Evolutionary conservation across 1,284 basidiomycete genomes (phyloP), one percentile per base, ranked within the genome.

Genomic region (Athelia psychrophila): DNA sequence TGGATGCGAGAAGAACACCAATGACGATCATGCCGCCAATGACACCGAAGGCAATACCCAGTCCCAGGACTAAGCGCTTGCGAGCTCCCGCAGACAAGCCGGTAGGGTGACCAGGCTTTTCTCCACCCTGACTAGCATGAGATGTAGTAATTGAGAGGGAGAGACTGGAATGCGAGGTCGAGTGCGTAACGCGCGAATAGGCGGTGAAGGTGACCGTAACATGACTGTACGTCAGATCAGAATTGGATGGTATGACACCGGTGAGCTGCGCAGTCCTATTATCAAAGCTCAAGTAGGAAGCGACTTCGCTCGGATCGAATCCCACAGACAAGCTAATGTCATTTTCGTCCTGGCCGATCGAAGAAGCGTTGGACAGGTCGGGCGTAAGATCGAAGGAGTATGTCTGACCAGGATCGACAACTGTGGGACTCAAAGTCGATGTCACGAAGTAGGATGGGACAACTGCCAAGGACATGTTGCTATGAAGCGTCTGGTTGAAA

Each of bases 381-480:
- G 69, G 70, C 2, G 58, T 59, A 16, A 92, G 70, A 57, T 73
- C 62, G 56, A 86, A 81, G 2, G 68, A 58, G 44, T 88, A 64
- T 64, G 54, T 47, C 64, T 73, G 58, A 56, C 83, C 71, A 55
- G 76, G 64, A 53, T 69, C 69, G 32, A 76, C 75, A 40, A 77
- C 67, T 50, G 87, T 68, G n/a, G 79, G 70, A 3, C 84, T 80
- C 35, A 92, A 67, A 13, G 71, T 70, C 18, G 79, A 66, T n/a
- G 69, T 58, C 16, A 77, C 77, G 67, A 95, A 93, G 61, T 80
- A 84, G 0, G 90, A 86, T 4, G 85, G 77, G 19, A 84, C 84
- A 22, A 90, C 66, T 15, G 77, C 77, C 49, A 95, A 58, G 4
- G 78, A 72, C 35, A 93, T 69, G 51, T 77, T 83, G 13, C 84